phyloP scores from a whole-genome alignment of 1,139 yeast genomes.

The Debaryomyces coudertii region DNA sequence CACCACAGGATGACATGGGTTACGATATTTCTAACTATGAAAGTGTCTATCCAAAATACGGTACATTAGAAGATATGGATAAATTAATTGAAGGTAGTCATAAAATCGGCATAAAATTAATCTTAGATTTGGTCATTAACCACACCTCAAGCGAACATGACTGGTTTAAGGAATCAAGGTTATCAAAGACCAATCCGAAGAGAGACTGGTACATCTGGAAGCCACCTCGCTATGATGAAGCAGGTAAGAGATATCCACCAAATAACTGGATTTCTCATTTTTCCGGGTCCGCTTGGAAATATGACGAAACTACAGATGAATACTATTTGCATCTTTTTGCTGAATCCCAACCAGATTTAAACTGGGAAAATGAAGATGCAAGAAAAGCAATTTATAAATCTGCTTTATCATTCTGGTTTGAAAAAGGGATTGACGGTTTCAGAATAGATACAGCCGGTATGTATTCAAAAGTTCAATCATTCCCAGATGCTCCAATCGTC shows the following conservation, averaged over 20 bases:
- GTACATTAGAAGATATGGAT: constrained; percentile 56
- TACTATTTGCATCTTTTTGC: constrained; percentile 59
- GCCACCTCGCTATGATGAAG: constrained; percentile 46
- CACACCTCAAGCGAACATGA: constrained; percentile 59
- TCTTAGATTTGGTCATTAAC: constrained; percentile 60
- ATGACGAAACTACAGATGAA: constrained; percentile 54
- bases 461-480: constrained; percentile 52
- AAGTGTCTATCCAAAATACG: constrained; percentile 53
- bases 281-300: constrained; percentile 60
- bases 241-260: constrained; percentile 56
- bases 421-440: constrained; percentile 61
- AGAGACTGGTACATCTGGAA: constrained; percentile 68
- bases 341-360: constrained; percentile 57
- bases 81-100: constrained; percentile 50
- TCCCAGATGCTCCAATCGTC: constrained; percentile 53
- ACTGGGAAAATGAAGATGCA: constrained; percentile 59
- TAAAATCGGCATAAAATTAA: constrained; percentile 51
- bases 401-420: constrained; percentile 57
- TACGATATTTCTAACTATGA: constrained; percentile 61
- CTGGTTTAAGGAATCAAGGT: constrained; percentile 61
- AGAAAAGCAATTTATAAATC: constrained; percentile 54
- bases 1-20: constrained; percentile 68
- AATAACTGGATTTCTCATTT: constrained; percentile 59
- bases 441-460: constrained; percentile 59
- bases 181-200: constrained; percentile 54